Percentiles rank a stretch among this genome's conserved stretches.
Conservation (phyloP, 1,284 basidiomycete genomes). For the Apiotrichum akiyoshidainum region DNA sequence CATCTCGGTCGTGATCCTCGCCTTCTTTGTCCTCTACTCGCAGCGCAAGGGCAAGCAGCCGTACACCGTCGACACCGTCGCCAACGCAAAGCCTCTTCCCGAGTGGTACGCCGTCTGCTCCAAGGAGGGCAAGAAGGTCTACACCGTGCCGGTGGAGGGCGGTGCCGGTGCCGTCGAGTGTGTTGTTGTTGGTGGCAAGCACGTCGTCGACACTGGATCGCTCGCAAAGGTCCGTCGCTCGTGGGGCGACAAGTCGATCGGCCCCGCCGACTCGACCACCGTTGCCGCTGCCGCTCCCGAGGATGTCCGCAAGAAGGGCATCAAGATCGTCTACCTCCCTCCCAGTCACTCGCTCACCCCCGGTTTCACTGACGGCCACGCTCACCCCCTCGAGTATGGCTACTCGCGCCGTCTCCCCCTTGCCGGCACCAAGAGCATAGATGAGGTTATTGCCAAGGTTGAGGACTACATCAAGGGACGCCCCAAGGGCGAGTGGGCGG, state of each 20-base stretch:
- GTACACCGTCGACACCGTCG: constrained; percentile 11
- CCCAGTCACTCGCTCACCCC: constrained; percentile 43
- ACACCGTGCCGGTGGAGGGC: constrained; percentile 29
- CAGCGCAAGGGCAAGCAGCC: constrained; percentile 14
- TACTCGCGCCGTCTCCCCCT: constrained; percentile 63
- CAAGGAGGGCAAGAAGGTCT: constrained; percentile 32
- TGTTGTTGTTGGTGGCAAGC: constrained; percentile 60
- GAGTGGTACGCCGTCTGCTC: constrained; percentile 39
- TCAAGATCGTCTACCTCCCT: constrained; percentile 39
- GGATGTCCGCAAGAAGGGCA: constrained; percentile 29
- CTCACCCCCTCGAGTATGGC: constrained; percentile 48
- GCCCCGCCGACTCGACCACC: not conserved
- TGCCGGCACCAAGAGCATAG: constrained; percentile 56
- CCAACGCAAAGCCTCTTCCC: constrained; percentile 19
- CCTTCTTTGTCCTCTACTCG: constrained; percentile 36
- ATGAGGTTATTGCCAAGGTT: constrained; percentile 63
- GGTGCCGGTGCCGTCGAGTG: constrained; percentile 58
- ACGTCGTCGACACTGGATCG: constrained; percentile 60
- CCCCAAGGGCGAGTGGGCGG: constrained; percentile 66
- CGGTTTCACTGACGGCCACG: constrained; percentile 65
- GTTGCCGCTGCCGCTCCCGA: constrained; percentile 25
- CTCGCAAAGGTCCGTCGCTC: constrained; percentile 52
- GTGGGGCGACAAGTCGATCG: constrained; percentile 42
- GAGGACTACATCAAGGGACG: constrained; percentile 59
- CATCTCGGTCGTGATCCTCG: constrained; percentile 38